phyloP scores from a whole-genome alignment of 345 rosid genomes.

The Angophora floribunda region DNA sequence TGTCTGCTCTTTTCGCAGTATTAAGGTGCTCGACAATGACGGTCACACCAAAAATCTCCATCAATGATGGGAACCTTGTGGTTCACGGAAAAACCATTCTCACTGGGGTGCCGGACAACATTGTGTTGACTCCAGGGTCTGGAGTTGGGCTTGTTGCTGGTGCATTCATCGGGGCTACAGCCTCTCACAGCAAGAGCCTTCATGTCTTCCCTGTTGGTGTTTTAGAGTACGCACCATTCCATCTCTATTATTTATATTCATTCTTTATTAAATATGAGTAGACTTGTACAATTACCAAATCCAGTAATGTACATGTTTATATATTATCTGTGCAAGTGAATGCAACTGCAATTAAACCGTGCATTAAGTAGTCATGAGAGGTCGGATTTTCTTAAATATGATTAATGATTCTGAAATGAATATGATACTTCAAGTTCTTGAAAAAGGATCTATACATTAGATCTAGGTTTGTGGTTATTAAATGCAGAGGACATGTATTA shows the following conservation, averaged over 20 bases:
- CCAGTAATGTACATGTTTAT: not conserved
- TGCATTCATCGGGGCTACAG: constrained; percentile 79
- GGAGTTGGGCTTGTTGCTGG: constrained; percentile 63
- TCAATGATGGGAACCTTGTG: constrained; percentile 74
- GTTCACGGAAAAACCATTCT: constrained; percentile 89
- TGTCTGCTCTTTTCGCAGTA: not conserved
- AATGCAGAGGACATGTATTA: not conserved
- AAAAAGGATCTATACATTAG: not conserved
- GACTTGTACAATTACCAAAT: not conserved
- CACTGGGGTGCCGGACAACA: constrained; percentile 80
- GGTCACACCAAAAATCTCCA: constrained; percentile 60
- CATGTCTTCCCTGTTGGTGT: constrained; percentile 90
- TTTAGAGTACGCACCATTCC: constrained; percentile 46
- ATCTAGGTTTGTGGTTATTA: not conserved
- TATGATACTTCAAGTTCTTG: not conserved
- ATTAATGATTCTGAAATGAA: not conserved
- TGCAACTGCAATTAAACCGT: not conserved
- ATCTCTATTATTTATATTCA: not conserved
- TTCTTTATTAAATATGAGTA: not conserved
- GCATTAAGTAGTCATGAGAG: not conserved
- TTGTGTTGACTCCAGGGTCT: constrained; percentile 59
- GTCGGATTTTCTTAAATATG: not conserved
- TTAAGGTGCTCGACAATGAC: constrained; percentile 47
- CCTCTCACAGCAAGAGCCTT: constrained; percentile 72
- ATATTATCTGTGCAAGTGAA: not conserved